A percentile compares a stretch with the other conserved stretches of the same genome.
Conservation (phyloP, 2,329 filamentous ascomycete genomes). For the Pseudogymnoascus pannorum region DNA sequence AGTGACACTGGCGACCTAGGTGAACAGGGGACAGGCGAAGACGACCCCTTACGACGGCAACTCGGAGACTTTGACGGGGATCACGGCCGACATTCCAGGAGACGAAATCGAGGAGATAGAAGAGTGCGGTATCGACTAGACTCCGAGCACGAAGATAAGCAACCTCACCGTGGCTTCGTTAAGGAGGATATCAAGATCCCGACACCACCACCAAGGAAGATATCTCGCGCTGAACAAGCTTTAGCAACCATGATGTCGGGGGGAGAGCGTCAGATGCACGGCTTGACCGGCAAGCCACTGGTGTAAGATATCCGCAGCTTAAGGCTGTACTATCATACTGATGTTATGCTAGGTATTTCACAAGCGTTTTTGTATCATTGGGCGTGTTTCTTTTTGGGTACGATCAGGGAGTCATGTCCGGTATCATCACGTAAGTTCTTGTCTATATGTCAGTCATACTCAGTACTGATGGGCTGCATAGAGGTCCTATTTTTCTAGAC, state of each 20-base stretch:
- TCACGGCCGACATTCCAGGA: constrained; percentile 40
- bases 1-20: constrained; percentile 92
- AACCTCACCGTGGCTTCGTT: constrained; percentile 34
- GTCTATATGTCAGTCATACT: not conserved
- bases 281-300: constrained; percentile 90
- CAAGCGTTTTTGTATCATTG: constrained; percentile 80
- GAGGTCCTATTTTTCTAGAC: constrained; percentile 78
- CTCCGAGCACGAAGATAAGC: constrained; percentile 35
- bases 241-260: constrained; percentile 82
- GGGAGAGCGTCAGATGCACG: constrained; percentile 69
- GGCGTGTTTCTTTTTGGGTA: constrained; percentile 87
- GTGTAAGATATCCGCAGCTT: constrained; percentile 51
- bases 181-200: constrained; percentile 83
- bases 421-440: constrained; percentile 53
- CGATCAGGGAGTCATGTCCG: constrained; percentile 85
- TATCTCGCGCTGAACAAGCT: constrained; percentile 60
- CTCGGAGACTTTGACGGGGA: constrained; percentile 60
- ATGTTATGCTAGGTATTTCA: constrained; percentile 66
- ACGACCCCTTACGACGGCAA: constrained; percentile 71
- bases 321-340: constrained; percentile 13
- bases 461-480: constrained; percentile 32
- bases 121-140: constrained; percentile 59
- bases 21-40: constrained; percentile 77
- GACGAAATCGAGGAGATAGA: constrained; percentile 47
- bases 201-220: constrained; percentile 52